Evolutionary conservation across 2,329 filamentous ascomycete genomes (phyloP).

Genomic region (Penicillium sp.): DNA sequence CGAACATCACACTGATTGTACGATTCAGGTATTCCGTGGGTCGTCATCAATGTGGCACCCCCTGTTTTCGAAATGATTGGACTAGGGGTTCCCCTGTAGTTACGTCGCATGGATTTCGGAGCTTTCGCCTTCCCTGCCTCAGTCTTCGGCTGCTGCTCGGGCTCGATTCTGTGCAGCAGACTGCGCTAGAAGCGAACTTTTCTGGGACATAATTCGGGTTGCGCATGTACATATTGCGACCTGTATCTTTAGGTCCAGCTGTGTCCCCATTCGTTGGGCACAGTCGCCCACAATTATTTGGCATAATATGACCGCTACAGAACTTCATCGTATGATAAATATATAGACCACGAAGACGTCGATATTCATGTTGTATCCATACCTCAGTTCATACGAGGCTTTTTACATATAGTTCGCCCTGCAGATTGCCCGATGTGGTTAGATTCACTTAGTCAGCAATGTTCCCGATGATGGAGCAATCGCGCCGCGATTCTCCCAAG

Average conservation of each 20-base stretch:
- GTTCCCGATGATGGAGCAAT: not conserved
- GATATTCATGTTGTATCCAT: not conserved
- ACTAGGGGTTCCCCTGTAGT: conserved; percentile 21
- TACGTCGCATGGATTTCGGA: not conserved
- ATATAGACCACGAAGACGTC: not conserved
- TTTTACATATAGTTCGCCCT: not conserved
- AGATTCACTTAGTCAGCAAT: not conserved
- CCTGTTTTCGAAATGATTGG: conserved; percentile 62
- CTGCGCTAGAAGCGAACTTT: conserved; percentile 11
- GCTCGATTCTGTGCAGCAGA: conserved; percentile 14
- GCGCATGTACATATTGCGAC: conserved; percentile 23
- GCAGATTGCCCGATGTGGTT: not conserved
- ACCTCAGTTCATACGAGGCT: not conserved
- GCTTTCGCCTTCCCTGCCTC: not conserved
- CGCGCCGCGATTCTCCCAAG: not conserved
- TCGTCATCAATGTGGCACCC: conserved; percentile 74
- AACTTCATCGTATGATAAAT: not conserved
- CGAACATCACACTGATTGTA: conserved; percentile 4
- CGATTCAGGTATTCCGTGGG: conserved; percentile 71
- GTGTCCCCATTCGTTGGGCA: not conserved
- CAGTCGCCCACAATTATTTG: not conserved
- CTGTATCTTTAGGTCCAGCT: conserved; percentile 9
- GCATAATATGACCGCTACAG: not conserved
- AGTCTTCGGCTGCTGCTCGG: not conserved
- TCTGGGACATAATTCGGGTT: conserved; percentile 8